Conservation (phyloP, 2,329 filamentous ascomycete genomes). For the Ascochyta fabae region DNA sequence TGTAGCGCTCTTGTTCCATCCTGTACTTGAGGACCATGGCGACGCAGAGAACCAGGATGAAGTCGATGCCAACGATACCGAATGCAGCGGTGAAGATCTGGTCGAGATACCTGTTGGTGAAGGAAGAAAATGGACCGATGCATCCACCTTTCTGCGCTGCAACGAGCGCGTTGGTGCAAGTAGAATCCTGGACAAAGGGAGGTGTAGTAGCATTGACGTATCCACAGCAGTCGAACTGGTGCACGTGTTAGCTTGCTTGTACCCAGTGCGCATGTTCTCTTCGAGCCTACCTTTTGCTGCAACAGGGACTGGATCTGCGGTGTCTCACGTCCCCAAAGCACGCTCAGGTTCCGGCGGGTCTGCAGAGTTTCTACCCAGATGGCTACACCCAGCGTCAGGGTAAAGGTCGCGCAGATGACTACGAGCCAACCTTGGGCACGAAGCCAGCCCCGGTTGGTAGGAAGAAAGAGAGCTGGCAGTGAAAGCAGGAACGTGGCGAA, state of each 20-base stretch:
- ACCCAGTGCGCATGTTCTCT: slow-evolving; percentile 8
- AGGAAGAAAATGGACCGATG: slow-evolving; percentile 69
- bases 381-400: slow-evolving; percentile 66
- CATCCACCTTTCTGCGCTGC: slow-evolving; percentile 75
- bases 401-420: slow-evolving; percentile 69
- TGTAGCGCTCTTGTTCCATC: slow-evolving; percentile 79
- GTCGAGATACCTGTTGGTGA: slow-evolving; percentile 75
- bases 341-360: slow-evolving; percentile 67
- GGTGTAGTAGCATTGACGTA: slow-evolving; percentile 76
- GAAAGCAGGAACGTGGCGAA: slow-evolving; percentile 73
- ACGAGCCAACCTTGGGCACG: slow-evolving; percentile 73
- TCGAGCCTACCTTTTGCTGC: slow-evolving; percentile 68
- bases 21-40: slow-evolving; percentile 81
- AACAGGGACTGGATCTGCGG: slow-evolving; percentile 68
- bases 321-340: slow-evolving; percentile 66
- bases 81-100: slow-evolving; percentile 80
- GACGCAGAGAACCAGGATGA: slow-evolving; percentile 71
- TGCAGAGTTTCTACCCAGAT: slow-evolving; percentile 74
- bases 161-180: slow-evolving; percentile 72
- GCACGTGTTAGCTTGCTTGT: slow-evolving; percentile 26
- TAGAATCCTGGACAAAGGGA: slow-evolving; percentile 71
- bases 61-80: slow-evolving; percentile 75
- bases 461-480: slow-evolving; percentile 73
- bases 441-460: slow-evolving; percentile 70
- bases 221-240: slow-evolving; percentile 79